Evolutionary conservation across 371 early-diverging fungal species (phyloP).

Genomic region (Rhizomucor pusillus): DNA sequence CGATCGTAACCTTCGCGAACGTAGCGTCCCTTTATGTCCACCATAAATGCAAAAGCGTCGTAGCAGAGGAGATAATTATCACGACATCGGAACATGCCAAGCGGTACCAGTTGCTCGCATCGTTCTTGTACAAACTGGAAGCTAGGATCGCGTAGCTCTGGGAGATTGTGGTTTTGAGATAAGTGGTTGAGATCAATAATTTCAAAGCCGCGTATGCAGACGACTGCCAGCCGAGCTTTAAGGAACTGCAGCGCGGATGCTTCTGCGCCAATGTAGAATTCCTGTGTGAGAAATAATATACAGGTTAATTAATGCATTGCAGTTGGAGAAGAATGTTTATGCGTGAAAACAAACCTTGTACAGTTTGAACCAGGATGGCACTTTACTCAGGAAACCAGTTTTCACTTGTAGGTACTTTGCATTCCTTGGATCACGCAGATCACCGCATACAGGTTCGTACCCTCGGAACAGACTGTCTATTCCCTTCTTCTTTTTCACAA

Average conservation of each 20-base stretch:
- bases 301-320: not conserved
- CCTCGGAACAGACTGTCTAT: conserved; percentile 44
- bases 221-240: conserved; percentile 70
- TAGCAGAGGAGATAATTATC: conserved; percentile 89
- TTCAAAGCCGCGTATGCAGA: conserved; percentile 82
- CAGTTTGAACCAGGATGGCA: conserved; percentile 43
- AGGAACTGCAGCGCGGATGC: conserved; percentile 70
- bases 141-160: conserved; percentile 33
- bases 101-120: conserved; percentile 52
- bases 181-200: conserved; percentile 79
- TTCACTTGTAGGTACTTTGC: conserved; percentile 34
- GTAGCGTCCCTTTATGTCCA: conserved; percentile 59
- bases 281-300: conserved; percentile 39
- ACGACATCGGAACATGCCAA: conserved; percentile 79
- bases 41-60: conserved; percentile 88
- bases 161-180: conserved; percentile 53
- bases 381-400: conserved; percentile 41
- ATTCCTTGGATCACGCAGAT: conserved; percentile 38
- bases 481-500: conserved; percentile 51
- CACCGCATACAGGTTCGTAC: conserved; percentile 37
- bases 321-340: not conserved
- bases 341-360: conserved; percentile 16
- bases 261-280: conserved; percentile 83
- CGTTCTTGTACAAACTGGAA: conserved; percentile 37
- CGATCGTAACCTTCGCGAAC: conserved; percentile 9